Base-by-base conservation (phyloP, 2,329 filamentous ascomycete species). In the Clarireedia sp. region DNA sequence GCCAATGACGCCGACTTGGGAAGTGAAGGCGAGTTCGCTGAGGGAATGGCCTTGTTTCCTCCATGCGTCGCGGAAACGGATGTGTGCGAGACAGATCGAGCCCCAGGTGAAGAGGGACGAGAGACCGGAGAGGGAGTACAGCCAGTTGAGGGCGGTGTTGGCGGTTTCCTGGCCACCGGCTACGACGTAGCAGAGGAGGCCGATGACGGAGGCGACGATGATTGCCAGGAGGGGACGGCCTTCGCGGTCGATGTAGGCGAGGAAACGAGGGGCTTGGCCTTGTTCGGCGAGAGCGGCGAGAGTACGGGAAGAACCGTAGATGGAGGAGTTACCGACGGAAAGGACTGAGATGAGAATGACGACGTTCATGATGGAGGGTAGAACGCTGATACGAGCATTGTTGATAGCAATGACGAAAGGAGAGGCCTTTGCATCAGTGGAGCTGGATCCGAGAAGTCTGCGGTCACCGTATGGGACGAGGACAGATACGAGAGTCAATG, bases 41-140 rank as follows among this genome's bases (percentile, higher is more conserved):
- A 85, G 67, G 2, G 73, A 75, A 63, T 79, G 81, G 23, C 82
- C 82, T 55, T 84, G 57, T 16, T 70, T 65, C 21, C 67, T 68
- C 83, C 83, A 86, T 0, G 81, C 83, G 4, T 65, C 60, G 38
- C 83, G 81, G 77, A 85, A 86, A 19, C 85, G 82, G 65, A 88
- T 86, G 63, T 88, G 85, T 2, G 82, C 76, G 17, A 83, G 67
- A 66, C 81, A 85, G 63, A 87, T 84, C 46, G 78, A 81, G 21
- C 75, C 81, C 83, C 83, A 87, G 16, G 82, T 66, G 55, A 67
- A 86, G 45, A 86, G 75, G 23, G 80, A 76, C 12, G 78, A 78
- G 1, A 86, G 75, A 53, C 80, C 83, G 2, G 82, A 85, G 12
- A 86, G 72, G 5, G 83, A 79, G 24, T 81, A 76, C 2, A 87